A percentile compares a stretch with the other conserved stretches of the same genome.
These are phyloP conservation scores for Zygnema circumcarinatum DNA, from an alignment of 139 green algal species.

Conservation along the genomic window DNA sequence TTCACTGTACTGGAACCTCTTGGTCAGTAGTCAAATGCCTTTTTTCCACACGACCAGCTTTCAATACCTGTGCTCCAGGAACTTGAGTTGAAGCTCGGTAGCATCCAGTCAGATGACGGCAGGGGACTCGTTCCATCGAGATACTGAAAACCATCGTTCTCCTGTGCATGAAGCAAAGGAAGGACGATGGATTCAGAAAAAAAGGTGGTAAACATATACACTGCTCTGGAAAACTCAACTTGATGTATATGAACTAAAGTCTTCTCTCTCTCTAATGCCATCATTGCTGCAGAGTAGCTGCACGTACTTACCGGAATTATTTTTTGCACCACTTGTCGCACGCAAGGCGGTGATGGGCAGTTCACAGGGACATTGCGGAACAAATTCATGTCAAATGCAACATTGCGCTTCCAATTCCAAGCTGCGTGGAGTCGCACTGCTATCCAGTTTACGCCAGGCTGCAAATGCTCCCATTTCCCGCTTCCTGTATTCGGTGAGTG, in stretches of 20 bases:
- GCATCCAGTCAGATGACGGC: background rate
- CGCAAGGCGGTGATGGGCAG: background rate
- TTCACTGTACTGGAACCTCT: too few species aligned
- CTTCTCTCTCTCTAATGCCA: background rate
- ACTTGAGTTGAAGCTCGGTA: background rate
- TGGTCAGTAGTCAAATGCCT: background rate
- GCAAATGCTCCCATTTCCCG: background rate
- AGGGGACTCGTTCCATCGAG: background rate
- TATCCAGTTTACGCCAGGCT: constrained; percentile 36
- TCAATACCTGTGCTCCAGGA: constrained; percentile 9
- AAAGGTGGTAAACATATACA: background rate
- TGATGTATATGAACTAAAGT: background rate
- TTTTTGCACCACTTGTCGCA: background rate
- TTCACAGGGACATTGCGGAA: background rate
- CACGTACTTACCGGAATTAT: background rate
- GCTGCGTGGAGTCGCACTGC: constrained; percentile 8
- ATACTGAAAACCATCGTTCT: background rate
- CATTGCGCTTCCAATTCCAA: constrained; percentile 16
- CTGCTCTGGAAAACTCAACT: too few species aligned
- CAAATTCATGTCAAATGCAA: constrained; percentile 23
- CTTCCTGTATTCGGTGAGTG: background rate
- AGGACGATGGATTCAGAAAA: background rate
- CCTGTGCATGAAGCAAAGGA: background rate
- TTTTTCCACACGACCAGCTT: background rate
- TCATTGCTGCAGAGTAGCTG: background rate